phyloP scores from a whole-genome alignment of 1,284 basidiomycete species.

The Tilletia walkeri region DNA sequence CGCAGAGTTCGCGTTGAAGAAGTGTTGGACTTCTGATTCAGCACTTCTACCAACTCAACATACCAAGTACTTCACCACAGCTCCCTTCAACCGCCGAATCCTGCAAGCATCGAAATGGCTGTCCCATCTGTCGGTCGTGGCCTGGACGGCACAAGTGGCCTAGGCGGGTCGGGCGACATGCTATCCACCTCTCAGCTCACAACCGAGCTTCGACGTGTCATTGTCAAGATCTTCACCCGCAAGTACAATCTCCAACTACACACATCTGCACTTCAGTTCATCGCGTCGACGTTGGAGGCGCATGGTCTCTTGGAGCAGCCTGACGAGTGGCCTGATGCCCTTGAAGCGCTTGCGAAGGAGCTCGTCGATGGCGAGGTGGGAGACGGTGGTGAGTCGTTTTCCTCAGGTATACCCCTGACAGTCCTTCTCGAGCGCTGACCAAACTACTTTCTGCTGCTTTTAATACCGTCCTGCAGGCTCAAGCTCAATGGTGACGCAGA shows the following conservation, averaged over 20 bases:
- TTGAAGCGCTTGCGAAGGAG: constrained; percentile 50
- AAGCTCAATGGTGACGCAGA: constrained; percentile 42
- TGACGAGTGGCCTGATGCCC: constrained; percentile 43
- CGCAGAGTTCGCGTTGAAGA: no score
- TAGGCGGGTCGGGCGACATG: no score
- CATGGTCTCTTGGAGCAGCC: constrained; percentile 44
- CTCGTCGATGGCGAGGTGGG: constrained; percentile 34
- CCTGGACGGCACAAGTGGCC: no score
- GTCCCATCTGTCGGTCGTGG: no score
- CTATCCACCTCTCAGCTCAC: constrained; percentile 17
- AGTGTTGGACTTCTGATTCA: no score
- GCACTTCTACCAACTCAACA: no score
- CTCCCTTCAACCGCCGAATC: no score
- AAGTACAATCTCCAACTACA: constrained; percentile 52
- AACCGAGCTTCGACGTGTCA: constrained; percentile 41
- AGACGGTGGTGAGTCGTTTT: constrained; percentile 8
- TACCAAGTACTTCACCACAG: no score
- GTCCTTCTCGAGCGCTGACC: no score
- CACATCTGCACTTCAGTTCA: constrained; percentile 48
- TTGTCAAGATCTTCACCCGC: constrained; percentile 48
- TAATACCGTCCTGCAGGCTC: background rate
- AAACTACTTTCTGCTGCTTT: background rate
- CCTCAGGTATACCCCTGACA: no score
- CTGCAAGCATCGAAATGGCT: no score
- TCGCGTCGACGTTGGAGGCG: constrained; percentile 41